These are phyloP conservation scores for Zasmidium angulare DNA, from an alignment of 2,329 filamentous ascomycete genomes.

Conservation along the genomic window DNA sequence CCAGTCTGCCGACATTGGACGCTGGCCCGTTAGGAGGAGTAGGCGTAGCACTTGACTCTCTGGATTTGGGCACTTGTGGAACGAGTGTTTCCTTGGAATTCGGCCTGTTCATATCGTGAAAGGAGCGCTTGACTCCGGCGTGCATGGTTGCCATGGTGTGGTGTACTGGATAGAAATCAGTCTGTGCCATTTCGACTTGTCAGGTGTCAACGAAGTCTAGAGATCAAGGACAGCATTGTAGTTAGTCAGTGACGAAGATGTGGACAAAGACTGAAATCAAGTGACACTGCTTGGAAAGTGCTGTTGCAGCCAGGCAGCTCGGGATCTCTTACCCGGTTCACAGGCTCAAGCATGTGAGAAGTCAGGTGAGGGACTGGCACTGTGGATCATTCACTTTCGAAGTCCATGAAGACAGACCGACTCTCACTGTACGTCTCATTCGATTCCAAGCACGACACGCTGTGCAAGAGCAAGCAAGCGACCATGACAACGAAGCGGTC, in stretches of 20 bases:
- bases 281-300: not conserved
- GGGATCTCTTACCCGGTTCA: slow-evolving; percentile 1
- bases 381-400: not conserved
- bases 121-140: slow-evolving; percentile 32
- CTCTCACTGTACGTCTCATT: not conserved
- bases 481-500: not conserved
- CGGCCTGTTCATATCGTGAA: slow-evolving; percentile 25
- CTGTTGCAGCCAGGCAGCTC: not conserved
- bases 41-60: slow-evolving; percentile 20
- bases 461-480: not conserved
- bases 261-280: not conserved
- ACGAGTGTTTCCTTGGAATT: slow-evolving; percentile 15
- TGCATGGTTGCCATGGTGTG: slow-evolving; percentile 27
- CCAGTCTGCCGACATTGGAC: not conserved
- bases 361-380: slow-evolving; percentile 4
- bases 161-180: not conserved
- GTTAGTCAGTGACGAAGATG: not conserved
- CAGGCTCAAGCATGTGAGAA: slow-evolving; percentile 2
- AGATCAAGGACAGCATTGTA: not conserved
- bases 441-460: not conserved
- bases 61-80: slow-evolving; percentile 15
- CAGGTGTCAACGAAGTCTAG: too few relatives aligned
- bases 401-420: not conserved
- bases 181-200: too few relatives aligned
- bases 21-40: slow-evolving; percentile 18